Conservation (phyloP, 2,329 filamentous ascomycete species). For the Basipetospora chlamydospora region DNA sequence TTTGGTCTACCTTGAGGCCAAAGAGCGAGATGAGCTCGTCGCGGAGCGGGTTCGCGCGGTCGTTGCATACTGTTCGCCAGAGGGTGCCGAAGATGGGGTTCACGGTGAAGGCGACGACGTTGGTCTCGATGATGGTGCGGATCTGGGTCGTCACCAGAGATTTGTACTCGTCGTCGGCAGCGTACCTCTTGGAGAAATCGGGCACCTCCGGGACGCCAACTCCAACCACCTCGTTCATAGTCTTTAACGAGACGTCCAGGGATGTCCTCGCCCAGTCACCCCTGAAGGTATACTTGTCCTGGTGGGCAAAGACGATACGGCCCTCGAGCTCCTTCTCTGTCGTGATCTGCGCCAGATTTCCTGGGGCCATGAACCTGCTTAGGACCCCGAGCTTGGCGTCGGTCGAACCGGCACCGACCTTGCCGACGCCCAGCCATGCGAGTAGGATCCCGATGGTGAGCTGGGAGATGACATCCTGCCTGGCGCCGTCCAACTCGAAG, state of each 20-base stretch:
- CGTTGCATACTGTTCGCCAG: conserved; percentile 33
- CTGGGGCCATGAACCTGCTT: conserved; percentile 7
- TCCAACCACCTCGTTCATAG: too few relatives aligned
- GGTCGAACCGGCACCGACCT: conserved; percentile 8
- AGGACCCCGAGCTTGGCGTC: conserved; percentile 5
- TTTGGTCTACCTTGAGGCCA: conserved; percentile 21
- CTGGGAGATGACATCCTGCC: conserved; percentile 20
- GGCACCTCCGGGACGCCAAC: too few relatives aligned
- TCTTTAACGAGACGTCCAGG: too few relatives aligned
- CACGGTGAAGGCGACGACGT: conserved; percentile 27
- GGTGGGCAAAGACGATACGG: background rate
- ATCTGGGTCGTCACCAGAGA: conserved; percentile 23
- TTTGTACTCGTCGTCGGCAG: conserved; percentile 21
- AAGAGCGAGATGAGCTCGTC: conserved; percentile 27
- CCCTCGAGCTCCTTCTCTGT: conserved; percentile 7
- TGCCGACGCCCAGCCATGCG: conserved; percentile 18
- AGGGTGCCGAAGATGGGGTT: conserved; percentile 35
- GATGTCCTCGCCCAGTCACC: too few relatives aligned
- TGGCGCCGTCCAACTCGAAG: conserved; percentile 15
- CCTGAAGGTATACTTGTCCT: too few relatives aligned
- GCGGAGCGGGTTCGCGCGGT: conserved; percentile 24
- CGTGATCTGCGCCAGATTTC: conserved; percentile 6
- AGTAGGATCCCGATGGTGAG: conserved; percentile 26
- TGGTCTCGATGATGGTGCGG: conserved; percentile 24
- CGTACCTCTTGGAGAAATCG: conserved; percentile 26